Evolutionary conservation across 1,284 basidiomycete genomes (phyloP).

Genomic region (Coriolopsis trogii): DNA sequence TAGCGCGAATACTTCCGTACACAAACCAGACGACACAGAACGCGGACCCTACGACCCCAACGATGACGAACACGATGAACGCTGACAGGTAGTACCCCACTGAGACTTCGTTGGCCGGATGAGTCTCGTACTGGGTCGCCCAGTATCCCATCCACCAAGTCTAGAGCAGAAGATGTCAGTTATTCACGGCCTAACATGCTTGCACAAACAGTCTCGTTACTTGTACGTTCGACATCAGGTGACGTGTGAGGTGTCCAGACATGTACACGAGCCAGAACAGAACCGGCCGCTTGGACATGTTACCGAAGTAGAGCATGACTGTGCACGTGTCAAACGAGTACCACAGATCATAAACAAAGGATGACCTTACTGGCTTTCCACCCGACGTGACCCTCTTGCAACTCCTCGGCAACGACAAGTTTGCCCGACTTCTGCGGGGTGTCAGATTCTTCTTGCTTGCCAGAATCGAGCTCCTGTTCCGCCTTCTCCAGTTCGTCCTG

Average conservation of each 20-base stretch:
- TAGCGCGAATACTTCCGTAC: conserved; percentile 51
- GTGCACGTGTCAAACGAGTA: not conserved
- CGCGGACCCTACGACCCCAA: not conserved
- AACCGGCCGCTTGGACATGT: conserved; percentile 30
- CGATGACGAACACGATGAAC: not conserved
- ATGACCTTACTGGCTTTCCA: conserved; percentile 43
- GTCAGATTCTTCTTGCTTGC: conserved; percentile 30
- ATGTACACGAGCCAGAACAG: conserved; percentile 38
- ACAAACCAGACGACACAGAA: conserved; percentile 37
- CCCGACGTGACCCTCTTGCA: conserved; percentile 57
- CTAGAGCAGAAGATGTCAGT: conserved; percentile 9
- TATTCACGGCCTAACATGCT: not conserved
- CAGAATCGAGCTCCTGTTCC: conserved; percentile 42
- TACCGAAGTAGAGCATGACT: conserved; percentile 35
- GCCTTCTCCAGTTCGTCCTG: conserved; percentile 44
- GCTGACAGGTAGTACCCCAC: not conserved
- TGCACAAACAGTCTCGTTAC: conserved; percentile 26
- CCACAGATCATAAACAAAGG: not conserved
- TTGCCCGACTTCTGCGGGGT: conserved; percentile 42
- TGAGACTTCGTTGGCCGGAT: conserved; percentile 10
- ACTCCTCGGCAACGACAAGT: conserved; percentile 62
- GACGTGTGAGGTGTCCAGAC: conserved; percentile 19
- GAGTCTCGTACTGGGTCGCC: conserved; percentile 29
- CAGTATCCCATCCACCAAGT: conserved; percentile 24
- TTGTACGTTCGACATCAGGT: conserved; percentile 14